Percentiles rank a stretch among this genome's conserved stretches.
phyloP scores from a whole-genome alignment of 129 eudicot species.

The Artemisia annua region DNA sequence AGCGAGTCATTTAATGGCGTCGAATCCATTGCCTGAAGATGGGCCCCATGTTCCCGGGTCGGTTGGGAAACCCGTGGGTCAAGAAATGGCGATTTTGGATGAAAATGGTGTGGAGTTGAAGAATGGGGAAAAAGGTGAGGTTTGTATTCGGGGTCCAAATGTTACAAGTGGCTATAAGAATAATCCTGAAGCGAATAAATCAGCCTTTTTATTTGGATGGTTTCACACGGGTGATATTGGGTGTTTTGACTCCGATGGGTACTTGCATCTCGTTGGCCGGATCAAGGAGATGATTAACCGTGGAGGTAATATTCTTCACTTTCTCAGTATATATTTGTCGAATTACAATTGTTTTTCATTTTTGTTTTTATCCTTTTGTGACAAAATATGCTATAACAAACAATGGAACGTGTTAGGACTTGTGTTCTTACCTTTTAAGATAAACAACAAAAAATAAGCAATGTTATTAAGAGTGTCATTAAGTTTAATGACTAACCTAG shows the following conservation, averaged over 20 bases:
- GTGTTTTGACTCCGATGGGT: slow-evolving; percentile 76
- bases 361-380: too few relatives aligned
- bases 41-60: slow-evolving; percentile 87
- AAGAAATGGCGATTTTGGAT: slow-evolving; percentile 80
- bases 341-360: background rate
- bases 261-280: slow-evolving; percentile 90
- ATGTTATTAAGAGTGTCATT: too few relatives aligned
- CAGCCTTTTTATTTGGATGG: slow-evolving; percentile 87
- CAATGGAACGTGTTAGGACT: too few relatives aligned
- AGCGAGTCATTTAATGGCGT: slow-evolving; percentile 84
- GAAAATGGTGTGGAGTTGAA: slow-evolving; percentile 68
- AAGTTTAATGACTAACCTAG: too few relatives aligned
- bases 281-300: slow-evolving; percentile 94
- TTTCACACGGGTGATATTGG: slow-evolving; percentile 96
- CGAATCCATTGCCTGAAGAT: slow-evolving; percentile 87
- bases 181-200: slow-evolving; percentile 81
- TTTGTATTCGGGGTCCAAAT: slow-evolving; percentile 94
- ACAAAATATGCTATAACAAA: too few relatives aligned
- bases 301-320: slow-evolving; percentile 62
- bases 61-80: slow-evolving; percentile 97
- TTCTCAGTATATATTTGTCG: background rate
- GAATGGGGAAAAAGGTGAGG: slow-evolving; percentile 68
- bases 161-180: slow-evolving; percentile 92
- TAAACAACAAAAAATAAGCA: too few relatives aligned
- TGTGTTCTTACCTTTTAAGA: too few relatives aligned